These are phyloP conservation scores for Papiliotrema nemorosa DNA, from an alignment of 1,284 basidiomycete genomes.

Conservation along the genomic window DNA sequence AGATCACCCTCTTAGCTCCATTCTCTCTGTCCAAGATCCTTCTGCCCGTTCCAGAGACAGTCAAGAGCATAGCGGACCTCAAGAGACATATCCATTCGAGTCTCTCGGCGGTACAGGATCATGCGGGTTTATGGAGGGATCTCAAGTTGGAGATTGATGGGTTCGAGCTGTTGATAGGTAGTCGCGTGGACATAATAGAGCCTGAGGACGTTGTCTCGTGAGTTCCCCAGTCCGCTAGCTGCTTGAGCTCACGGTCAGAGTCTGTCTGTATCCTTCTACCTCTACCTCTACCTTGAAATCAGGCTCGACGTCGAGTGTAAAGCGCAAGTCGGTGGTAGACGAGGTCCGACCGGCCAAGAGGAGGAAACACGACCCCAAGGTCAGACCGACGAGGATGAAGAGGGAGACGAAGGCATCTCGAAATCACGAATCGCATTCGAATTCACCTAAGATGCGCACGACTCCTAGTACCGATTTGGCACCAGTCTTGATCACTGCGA, in stretches of 20 bases:
- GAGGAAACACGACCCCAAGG: too few relatives aligned
- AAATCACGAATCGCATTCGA: too few relatives aligned
- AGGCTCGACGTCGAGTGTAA: too few relatives aligned
- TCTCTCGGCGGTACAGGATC: constrained; percentile 16
- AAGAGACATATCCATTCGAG: constrained; percentile 25
- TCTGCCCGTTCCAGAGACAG: constrained; percentile 18
- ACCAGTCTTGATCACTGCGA: too few relatives aligned
- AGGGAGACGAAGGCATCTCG: too few relatives aligned
- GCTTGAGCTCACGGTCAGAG: neutral
- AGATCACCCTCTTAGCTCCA: constrained; percentile 30
- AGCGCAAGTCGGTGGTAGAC: neutral
- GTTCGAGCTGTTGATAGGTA: constrained; percentile 44
- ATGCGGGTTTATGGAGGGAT: constrained; percentile 14
- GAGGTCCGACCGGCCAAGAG: neutral
- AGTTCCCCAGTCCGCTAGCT: constrained; percentile 10
- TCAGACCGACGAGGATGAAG: too few relatives aligned
- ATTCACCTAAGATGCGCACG: too few relatives aligned
- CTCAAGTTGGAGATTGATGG: constrained; percentile 46
- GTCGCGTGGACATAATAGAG: constrained; percentile 31
- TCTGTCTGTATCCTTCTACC: constrained; percentile 18
- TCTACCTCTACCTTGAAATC: constrained; percentile 14
- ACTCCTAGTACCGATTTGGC: too few relatives aligned
- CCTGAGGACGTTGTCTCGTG: constrained; percentile 42
- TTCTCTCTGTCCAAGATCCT: constrained; percentile 33
- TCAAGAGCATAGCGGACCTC: constrained; percentile 25